Percentiles rank a stretch among this genome's conserved stretches.
These are phyloP conservation scores for Geosmithia putterillii DNA, from an alignment of 2,329 filamentous ascomycete genomes.

Conservation along the genomic window DNA sequence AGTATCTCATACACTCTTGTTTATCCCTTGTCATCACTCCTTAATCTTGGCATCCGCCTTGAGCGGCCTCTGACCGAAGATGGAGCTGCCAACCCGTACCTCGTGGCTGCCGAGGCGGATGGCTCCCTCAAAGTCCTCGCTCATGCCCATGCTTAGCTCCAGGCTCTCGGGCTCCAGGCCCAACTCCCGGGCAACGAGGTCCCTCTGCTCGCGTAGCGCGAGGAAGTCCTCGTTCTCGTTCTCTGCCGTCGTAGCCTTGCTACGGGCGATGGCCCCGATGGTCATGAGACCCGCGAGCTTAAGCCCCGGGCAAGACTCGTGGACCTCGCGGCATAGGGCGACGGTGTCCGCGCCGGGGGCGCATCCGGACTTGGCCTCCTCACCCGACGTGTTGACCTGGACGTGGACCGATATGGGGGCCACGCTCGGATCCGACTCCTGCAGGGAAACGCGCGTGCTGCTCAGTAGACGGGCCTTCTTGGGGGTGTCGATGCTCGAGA, in stretches of 20 bases:
- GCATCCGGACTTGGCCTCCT: conserved; percentile 74
- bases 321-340: conserved; percentile 57
- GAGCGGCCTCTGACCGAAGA: conserved; percentile 74
- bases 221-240: conserved; percentile 89
- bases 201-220: conserved; percentile 53
- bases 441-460: conserved; percentile 55
- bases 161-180: conserved; percentile 37
- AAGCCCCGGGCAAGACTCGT: conserved; percentile 59
- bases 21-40: conserved; percentile 15
- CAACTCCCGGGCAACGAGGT: conserved; percentile 49
- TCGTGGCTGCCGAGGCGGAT: conserved; percentile 74
- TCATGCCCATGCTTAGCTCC: conserved; percentile 98
- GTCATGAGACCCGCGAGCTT: conserved; percentile 84
- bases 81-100: conserved; percentile 85
- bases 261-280: conserved; percentile 86
- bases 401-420: conserved; percentile 62
- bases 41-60: conserved; percentile 68
- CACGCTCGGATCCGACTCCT: conserved; percentile 22
- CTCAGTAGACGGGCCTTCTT: conserved; percentile 84
- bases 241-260: conserved; percentile 57
- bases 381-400: conserved; percentile 91
- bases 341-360: conserved; percentile 50
- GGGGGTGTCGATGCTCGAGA: conserved; percentile 75
- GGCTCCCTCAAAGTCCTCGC: conserved; percentile 85
- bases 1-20: neutral